Conservation (phyloP, 140 eudicot species). For the Stevia rebaudiana region DNA sequence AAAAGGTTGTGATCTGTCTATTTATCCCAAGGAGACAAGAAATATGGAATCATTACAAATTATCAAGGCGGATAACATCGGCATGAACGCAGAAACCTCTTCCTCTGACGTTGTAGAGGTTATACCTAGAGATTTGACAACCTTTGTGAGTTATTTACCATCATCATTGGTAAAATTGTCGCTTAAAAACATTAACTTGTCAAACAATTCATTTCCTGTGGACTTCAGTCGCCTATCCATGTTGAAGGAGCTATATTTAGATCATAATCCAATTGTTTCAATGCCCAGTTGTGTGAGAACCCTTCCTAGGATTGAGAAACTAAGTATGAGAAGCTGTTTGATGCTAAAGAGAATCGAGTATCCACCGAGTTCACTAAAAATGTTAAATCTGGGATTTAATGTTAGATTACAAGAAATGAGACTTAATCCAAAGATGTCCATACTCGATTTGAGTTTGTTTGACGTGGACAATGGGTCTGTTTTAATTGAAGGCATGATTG, state of each 20-base stretch:
- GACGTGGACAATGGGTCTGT: no score
- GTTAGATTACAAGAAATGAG: slow-evolving; percentile 8
- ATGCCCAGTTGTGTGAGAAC: slow-evolving; percentile 22
- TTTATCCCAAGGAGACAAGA: not conserved
- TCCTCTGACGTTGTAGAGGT: not conserved
- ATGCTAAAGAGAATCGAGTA: slow-evolving; percentile 3
- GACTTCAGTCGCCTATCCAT: not conserved
- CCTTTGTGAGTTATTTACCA: not conserved
- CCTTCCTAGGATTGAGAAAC: slow-evolving; percentile 14
- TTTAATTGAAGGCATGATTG: slow-evolving; percentile 23
- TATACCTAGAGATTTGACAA: not conserved
- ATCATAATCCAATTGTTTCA: slow-evolving; percentile 3
- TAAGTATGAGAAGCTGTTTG: not conserved
- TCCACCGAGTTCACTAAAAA: slow-evolving; percentile 21
- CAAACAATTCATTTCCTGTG: slow-evolving; percentile 9
- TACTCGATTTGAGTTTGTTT: not conserved
- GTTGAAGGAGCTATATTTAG: slow-evolving; percentile 1
- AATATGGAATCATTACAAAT: not conserved
- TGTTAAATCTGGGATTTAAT: not conserved
- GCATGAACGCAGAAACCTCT: not conserved
- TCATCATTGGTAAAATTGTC: slow-evolving; percentile 5
- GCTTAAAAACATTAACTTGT: slow-evolving; percentile 4
- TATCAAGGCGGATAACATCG: not conserved
- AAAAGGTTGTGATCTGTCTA: slow-evolving; percentile 18
- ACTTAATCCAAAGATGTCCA: slow-evolving; percentile 21